These are phyloP conservation scores for Cyberlindnera xishuangbannaensis DNA, from an alignment of 805 yeast genomes.

Conservation along the genomic window DNA sequence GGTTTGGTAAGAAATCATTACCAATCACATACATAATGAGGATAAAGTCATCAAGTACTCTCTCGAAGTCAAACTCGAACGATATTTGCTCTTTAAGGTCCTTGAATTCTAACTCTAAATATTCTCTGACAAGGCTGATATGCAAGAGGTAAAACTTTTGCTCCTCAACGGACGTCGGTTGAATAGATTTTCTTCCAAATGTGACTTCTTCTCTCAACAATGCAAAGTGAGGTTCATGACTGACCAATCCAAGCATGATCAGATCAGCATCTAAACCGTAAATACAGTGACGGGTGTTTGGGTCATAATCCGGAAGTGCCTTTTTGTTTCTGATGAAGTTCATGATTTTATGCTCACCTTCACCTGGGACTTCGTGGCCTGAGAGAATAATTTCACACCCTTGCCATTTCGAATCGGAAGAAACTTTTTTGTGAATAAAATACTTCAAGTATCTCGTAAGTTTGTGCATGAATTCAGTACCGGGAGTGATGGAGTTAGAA, in stretches of 20 bases:
- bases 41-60: constrained; percentile 87
- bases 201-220: constrained; percentile 91
- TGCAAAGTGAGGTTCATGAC: constrained; percentile 95
- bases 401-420: constrained; percentile 92
- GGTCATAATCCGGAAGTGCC: constrained; percentile 65
- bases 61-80: constrained; percentile 77
- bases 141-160: constrained; percentile 83
- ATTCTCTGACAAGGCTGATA: constrained; percentile 83
- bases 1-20: constrained; percentile 94
- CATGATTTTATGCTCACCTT: constrained; percentile 99
- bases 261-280: constrained; percentile 96
- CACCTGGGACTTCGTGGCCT: constrained; percentile 98
- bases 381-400: constrained; percentile 82
- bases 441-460: constrained; percentile 77
- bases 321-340: constrained; percentile 77
- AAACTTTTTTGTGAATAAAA: constrained; percentile 87
- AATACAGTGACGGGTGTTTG: constrained; percentile 86
- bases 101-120: constrained; percentile 77
- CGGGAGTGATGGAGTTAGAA: constrained; percentile 95
- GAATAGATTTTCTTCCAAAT: constrained; percentile 54
- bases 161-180: constrained; percentile 50
- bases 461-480: constrained; percentile 95
- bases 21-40: constrained; percentile 92
- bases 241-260: constrained; percentile 85
- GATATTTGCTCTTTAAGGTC: constrained; percentile 58